Base-by-base conservation (phyloP, 176 grass and related monocot genomes). In the Phragmites australis region DNA sequence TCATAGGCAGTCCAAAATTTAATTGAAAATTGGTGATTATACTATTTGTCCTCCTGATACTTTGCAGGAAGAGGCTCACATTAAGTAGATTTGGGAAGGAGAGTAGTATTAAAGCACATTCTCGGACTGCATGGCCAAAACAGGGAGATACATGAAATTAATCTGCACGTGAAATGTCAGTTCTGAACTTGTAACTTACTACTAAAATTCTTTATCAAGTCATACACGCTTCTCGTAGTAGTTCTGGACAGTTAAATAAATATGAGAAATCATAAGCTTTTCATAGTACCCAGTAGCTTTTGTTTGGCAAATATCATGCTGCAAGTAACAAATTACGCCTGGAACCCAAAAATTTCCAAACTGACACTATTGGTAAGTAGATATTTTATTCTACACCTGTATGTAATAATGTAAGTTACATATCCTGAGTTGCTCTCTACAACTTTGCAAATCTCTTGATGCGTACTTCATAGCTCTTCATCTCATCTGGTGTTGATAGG, bases 361-460 rank as follows among this genome's bases (percentile, higher is more conserved):
- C 25, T 9, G 81, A 14, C 3, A 58, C 73, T 57, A 21, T 67
- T 74, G 47, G 8, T 4, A 10, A 44, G 5, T 42, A 34, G 25
- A 59, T 49, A 8, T 52, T 29, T 64, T 22, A 17, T 26, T 66
- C 0, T 5, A 16, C 37, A 76, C 17, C 3, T 64, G 2, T 32
- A 39, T 69, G 9, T n/a, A 1, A 19, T 10, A 32, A 55, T 77
- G 14, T 49, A 12, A 55, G 10, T 13, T 9, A 16, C 21, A 68
- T 34, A 32, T 5, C 66, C 56, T 62, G 18, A 44, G 21, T 37
- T 47, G 3, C 16, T 61, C 19, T 21, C 85, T 83, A 97, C 13
- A 97, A 74, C 75, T 92, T 97, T 21, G 94, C 64, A 49, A 86
- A 88, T 76, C 86, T 89, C 80, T 90, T 92, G 55, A 94, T 30